A percentile compares a stretch with the other conserved stretches of the same genome.
phyloP scores from a whole-genome alignment of 2,329 filamentous ascomycete species.

The Botrytis porri region DNA sequence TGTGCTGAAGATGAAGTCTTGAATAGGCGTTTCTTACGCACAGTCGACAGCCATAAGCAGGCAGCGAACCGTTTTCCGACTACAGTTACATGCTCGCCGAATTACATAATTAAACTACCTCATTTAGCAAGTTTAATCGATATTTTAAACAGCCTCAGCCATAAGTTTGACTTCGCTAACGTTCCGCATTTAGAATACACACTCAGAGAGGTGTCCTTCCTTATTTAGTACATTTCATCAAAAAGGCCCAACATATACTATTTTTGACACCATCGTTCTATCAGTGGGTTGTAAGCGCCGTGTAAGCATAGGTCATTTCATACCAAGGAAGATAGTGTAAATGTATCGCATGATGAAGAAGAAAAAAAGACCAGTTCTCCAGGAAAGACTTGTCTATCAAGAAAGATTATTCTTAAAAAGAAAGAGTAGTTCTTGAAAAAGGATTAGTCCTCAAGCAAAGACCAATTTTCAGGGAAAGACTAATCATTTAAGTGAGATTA shows the following conservation, averaged over 20 bases:
- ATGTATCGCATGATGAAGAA: neutral
- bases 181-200: neutral
- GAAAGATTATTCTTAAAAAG: too few species aligned
- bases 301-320: neutral
- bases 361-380: neutral
- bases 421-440: neutral
- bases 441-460: neutral
- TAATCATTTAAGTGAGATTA: neutral
- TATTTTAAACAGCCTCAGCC: too few species aligned
- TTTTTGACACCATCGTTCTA: neutral
- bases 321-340: neutral
- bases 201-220: neutral
- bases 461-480: slow-evolving; percentile 5
- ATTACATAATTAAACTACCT: neutral
- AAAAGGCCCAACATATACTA: neutral
- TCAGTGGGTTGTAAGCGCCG: neutral
- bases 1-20: slow-evolving; percentile 2
- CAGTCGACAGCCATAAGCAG: neutral
- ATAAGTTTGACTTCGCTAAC: neutral
- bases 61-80: neutral
- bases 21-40: neutral
- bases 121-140: too few species aligned
- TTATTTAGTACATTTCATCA: slow-evolving; percentile 1
- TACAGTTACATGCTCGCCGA: neutral
- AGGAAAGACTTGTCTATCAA: too few species aligned